A percentile compares a stretch with the other conserved stretches of the same genome.
phyloP scores from a whole-genome alignment of 352 stramenopile species.

The Phytophthora pinifolia region DNA sequence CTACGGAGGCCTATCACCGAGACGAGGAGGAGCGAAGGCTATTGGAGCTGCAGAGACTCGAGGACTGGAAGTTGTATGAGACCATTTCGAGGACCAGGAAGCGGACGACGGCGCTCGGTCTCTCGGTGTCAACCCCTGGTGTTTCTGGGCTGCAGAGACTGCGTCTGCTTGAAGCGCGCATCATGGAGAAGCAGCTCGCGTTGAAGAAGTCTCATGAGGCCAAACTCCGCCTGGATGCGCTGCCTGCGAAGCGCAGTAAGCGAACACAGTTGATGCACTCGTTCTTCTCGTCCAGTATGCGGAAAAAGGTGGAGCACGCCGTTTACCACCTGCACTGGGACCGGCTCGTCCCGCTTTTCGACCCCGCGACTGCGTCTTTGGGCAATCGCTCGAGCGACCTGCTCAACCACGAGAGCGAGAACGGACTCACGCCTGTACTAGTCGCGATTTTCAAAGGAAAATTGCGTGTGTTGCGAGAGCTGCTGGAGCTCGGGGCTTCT shows the following conservation, averaged over 20 bases:
- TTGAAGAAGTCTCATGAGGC: slow-evolving; percentile 29
- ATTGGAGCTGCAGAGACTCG: slow-evolving; percentile 35
- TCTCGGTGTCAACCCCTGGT: slow-evolving; percentile 38
- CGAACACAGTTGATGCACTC: slow-evolving; percentile 33
- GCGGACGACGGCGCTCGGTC: slow-evolving; percentile 31
- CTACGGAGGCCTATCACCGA: slow-evolving; percentile 36
- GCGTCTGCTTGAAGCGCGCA: slow-evolving; percentile 32
- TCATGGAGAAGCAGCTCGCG: slow-evolving; percentile 34
- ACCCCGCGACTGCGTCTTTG: slow-evolving; percentile 17
- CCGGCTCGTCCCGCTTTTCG: slow-evolving; percentile 41
- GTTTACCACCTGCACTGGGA: slow-evolving; percentile 47
- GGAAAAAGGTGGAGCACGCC: slow-evolving; percentile 48
- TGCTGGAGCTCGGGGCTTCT: slow-evolving; percentile 52
- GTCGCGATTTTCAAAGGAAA: slow-evolving; percentile 45
- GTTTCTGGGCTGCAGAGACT: slow-evolving; percentile 32
- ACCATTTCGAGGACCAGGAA: slow-evolving; percentile 26
- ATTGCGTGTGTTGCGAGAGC: slow-evolving; percentile 33
- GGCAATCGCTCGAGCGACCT: slow-evolving; percentile 18
- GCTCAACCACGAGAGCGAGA: slow-evolving; percentile 56
- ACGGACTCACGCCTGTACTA: slow-evolving; percentile 54
- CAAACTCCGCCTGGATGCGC: slow-evolving; percentile 42
- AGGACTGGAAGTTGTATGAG: slow-evolving; percentile 39
- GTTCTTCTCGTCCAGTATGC: slow-evolving; percentile 31
- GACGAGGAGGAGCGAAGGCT: slow-evolving; percentile 22
- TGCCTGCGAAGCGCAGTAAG: slow-evolving; percentile 36